These are phyloP conservation scores for Ulota crispa DNA, from an alignment of 225 moss, liverwort and hornwort species.

Conservation along the genomic window DNA sequence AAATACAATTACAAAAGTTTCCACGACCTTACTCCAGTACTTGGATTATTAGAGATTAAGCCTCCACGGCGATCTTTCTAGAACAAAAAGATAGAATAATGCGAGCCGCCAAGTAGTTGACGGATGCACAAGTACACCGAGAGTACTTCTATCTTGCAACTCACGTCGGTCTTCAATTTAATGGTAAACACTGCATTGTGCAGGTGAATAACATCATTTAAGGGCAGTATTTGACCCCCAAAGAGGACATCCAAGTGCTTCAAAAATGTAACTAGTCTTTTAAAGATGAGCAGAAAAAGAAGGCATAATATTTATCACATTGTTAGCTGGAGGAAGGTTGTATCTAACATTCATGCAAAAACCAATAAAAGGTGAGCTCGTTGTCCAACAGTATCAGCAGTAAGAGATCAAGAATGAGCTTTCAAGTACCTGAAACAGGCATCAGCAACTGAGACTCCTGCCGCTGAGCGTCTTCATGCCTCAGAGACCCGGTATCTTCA, in stretches of 20 bases:
- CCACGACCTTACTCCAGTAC: not conserved
- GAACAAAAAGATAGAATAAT: not conserved
- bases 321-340: not conserved
- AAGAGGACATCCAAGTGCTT: not conserved
- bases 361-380: not conserved
- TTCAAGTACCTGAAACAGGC: conserved; percentile 36
- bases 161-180: not conserved
- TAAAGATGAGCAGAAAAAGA: not conserved
- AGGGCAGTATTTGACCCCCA: not conserved
- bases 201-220: not conserved
- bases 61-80: not conserved
- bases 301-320: not conserved
- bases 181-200: not conserved
- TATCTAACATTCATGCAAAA: not conserved
- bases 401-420: not conserved
- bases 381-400: not conserved
- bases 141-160: not conserved
- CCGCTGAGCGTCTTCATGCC: conserved; percentile 36
- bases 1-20: not conserved
- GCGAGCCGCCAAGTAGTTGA: not conserved
- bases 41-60: not conserved
- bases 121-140: not conserved
- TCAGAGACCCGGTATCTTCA: conserved; percentile 31
- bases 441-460: conserved; percentile 35
- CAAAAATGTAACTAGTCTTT: not conserved